Evolutionary conservation across 163 green algal genomes (phyloP), one percentile per base, ranked within the genome.

Genomic region (Volvox carteri): DNA sequence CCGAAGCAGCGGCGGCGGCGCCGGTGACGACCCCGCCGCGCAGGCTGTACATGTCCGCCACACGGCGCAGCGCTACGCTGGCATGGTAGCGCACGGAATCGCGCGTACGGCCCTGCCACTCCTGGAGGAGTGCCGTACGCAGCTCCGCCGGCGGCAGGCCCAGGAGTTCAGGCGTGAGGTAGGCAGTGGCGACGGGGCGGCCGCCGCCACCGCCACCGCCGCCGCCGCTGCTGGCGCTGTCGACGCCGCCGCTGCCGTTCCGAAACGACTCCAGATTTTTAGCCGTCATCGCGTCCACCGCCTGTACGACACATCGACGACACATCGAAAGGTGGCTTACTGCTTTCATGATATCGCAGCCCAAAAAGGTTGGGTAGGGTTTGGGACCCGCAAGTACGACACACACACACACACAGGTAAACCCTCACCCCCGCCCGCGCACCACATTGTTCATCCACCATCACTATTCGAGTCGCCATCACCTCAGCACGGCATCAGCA

Each of bases 161-260:
- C 41, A 86, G 60, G 33, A 86, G 78, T 39, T 76, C 14, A 12
- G 28, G 9, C 28, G 78, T 77, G 18, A 86, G 58, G 56, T 72
- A 85, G 50, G 77, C 50, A 37, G 77, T 73, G 7, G 46, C n/a
- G 70, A 35, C 39, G 41, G 70, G 70, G 52, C 42, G 42, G 21
- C 12, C 23, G 42, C 44, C 42, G 44, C 25, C 23, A 44, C 73
- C 68, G 9, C 68, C 68, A 23, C 33, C 68, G 41, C 39, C 18
- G 28, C 35, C 46, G 6, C 0, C 4, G 33, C 1, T 14, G 41
- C 19, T 37, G 73, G 42, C 73, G 23, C 1, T 25, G 73, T 6
- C 44, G 30, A n/a, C 42, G 44, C 28, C 25, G 1, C 0, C 73
- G 12, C 41, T 44, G 30, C 65, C 65, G 62, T 73, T 16, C 12